Conservation (phyloP, 140 eudicot genomes). For the Oenanthe javanica region DNA sequence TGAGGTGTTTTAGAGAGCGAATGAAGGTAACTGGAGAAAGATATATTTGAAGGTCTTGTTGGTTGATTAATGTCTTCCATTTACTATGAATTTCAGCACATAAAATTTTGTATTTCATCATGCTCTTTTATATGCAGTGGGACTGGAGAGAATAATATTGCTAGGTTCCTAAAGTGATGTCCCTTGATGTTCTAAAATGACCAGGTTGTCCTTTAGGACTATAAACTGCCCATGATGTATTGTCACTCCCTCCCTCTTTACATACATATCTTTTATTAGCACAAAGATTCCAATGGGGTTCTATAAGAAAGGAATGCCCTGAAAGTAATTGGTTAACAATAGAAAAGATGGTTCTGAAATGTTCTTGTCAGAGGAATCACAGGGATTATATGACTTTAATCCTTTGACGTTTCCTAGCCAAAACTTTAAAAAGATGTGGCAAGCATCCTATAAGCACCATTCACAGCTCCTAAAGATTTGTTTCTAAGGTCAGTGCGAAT, state of each 20-base stretch:
- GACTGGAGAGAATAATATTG: slow-evolving; percentile 9
- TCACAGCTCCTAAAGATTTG: slow-evolving; percentile 32
- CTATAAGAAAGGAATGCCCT: slow-evolving; percentile 28
- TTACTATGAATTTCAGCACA: slow-evolving; percentile 9
- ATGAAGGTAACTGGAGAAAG: slow-evolving; percentile 33
- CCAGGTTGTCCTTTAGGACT: slow-evolving; percentile 17
- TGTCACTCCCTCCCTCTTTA: slow-evolving; percentile 20
- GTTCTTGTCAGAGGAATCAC: slow-evolving; percentile 40
- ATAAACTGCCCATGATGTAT: slow-evolving; percentile 23
- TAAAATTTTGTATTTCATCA: slow-evolving; percentile 20
- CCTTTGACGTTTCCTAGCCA: slow-evolving; percentile 26
- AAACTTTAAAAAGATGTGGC: slow-evolving; percentile 29
- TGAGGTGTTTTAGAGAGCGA: slow-evolving; percentile 58
- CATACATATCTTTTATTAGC: slow-evolving; percentile 12
- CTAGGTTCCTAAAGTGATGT: slow-evolving; percentile 7
- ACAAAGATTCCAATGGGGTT: slow-evolving; percentile 29
- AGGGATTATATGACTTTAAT: slow-evolving; percentile 38
- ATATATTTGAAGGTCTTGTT: slow-evolving; percentile 18
- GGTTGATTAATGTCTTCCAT: slow-evolving; percentile 33
- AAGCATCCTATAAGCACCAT: slow-evolving; percentile 33
- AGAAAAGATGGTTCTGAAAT: slow-evolving; percentile 14
- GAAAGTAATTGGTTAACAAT: slow-evolving; percentile 5
- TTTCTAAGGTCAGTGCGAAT: slow-evolving; percentile 23
- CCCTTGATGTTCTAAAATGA: slow-evolving; percentile 9
- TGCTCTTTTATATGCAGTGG: slow-evolving; percentile 37